Percentiles rank a stretch among this genome's conserved stretches.
Conservation (phyloP, 768 basidiomycete species). For the Suillus bovinus region DNA sequence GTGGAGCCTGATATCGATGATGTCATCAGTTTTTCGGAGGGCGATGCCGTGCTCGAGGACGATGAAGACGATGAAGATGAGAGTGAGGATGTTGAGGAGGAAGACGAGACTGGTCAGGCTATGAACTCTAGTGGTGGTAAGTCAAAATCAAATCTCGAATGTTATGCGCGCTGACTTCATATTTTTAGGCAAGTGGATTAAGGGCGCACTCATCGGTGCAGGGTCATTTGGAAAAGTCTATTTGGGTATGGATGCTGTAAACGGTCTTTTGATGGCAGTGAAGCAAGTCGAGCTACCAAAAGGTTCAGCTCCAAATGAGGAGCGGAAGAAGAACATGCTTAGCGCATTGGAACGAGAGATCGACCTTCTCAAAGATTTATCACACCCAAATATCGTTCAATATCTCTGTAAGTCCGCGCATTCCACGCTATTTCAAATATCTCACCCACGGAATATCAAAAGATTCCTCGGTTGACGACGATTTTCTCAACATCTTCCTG, state of each 20-base stretch:
- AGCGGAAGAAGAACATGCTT: constrained; percentile 92
- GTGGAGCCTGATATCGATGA: constrained; percentile 57
- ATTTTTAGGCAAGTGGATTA: constrained; percentile 86
- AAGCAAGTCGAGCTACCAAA: constrained; percentile 95
- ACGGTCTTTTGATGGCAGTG: constrained; percentile 92
- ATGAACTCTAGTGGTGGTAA: constrained; percentile 57
- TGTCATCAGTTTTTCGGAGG: constrained; percentile 46
- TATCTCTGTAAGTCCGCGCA: constrained; percentile 80
- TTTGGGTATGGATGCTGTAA: constrained; percentile 91
- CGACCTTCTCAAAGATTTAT: constrained; percentile 86
- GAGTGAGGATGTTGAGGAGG: constrained; percentile 43
- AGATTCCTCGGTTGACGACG: constrained; percentile 95
- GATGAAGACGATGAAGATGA: constrained; percentile 46
- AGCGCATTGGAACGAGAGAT: constrained; percentile 92
- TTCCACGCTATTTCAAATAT: not conserved
- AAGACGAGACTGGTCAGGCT: constrained; percentile 52
- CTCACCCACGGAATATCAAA: not conserved
- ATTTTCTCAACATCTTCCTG: constrained; percentile 92
- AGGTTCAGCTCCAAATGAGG: constrained; percentile 82
- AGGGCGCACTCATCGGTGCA: constrained; percentile 92
- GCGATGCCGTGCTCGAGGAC: constrained; percentile 47
- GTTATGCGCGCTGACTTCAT: constrained; percentile 9
- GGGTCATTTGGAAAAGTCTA: constrained; percentile 96
- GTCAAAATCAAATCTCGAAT: constrained; percentile 12
- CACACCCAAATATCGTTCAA: constrained; percentile 97